Evolutionary conservation across 495 filamentous ascomycete species (phyloP).

Genomic region (Penicillium waksmanii): DNA sequence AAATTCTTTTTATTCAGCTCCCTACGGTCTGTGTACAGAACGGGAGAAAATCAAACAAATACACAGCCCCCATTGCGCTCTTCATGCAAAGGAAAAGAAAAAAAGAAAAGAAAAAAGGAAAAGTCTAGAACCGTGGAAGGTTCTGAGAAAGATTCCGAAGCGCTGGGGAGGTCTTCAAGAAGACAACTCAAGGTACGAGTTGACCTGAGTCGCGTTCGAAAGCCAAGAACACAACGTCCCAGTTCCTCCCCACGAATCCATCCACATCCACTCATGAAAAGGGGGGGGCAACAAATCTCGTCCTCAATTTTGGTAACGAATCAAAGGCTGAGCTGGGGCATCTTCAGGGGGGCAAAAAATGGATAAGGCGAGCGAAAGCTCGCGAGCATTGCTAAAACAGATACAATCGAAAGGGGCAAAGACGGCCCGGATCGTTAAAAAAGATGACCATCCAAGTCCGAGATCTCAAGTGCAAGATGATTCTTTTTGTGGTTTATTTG

Average conservation of each 20-base stretch:
- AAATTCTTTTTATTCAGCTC: conserved; percentile 32
- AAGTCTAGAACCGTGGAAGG: conserved; percentile 7
- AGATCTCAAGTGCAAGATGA: conserved; percentile 44
- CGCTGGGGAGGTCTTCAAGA: not conserved
- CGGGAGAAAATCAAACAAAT: conserved; percentile 31
- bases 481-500: conserved; percentile 43
- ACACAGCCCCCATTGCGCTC: conserved; percentile 33
- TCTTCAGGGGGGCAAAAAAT: conserved; percentile 20
- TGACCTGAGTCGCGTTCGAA: not conserved
- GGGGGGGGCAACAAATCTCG: conserved; percentile 23
- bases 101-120: conserved; percentile 28
- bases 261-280: conserved; percentile 32
- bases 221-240: not conserved
- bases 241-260: conserved; percentile 4
- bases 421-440: conserved; percentile 42
- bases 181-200: not conserved
- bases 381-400: conserved; percentile 29
- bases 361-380: conserved; percentile 25
- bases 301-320: conserved; percentile 29
- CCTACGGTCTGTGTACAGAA: conserved; percentile 34
- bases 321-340: conserved; percentile 24
- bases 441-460: conserved; percentile 49
- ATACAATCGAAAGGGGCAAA: conserved; percentile 31
- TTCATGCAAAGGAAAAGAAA: conserved; percentile 42
- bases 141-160: conserved; percentile 6